Conservation (phyloP, 352 stramenopile genomes). For the Globisporangium canariense region DNA sequence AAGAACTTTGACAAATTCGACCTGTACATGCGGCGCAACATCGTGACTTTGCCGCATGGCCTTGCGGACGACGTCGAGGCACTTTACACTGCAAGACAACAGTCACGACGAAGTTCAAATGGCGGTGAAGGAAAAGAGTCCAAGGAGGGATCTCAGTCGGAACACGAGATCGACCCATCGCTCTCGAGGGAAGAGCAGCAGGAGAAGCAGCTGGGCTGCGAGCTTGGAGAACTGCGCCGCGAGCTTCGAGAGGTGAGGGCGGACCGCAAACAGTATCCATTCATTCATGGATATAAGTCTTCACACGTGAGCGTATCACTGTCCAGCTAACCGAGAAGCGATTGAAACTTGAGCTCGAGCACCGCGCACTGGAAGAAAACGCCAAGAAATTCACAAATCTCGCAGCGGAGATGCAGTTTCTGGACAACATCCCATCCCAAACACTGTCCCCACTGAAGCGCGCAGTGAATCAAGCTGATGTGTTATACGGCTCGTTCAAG, state of each 20-base stretch:
- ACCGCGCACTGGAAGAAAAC: conserved; percentile 31
- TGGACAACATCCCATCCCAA: conserved; percentile 37
- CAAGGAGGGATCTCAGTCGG: conserved; percentile 8
- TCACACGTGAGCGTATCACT: too few relatives aligned
- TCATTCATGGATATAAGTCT: not conserved
- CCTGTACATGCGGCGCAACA: conserved; percentile 73
- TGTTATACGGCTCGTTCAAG: conserved; percentile 41
- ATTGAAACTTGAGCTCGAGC: conserved; percentile 18
- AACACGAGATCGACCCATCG: not conserved
- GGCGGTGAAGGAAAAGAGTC: conserved; percentile 16
- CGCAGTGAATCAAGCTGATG: conserved; percentile 36
- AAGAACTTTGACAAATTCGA: conserved; percentile 88
- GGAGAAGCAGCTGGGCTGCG: not conserved
- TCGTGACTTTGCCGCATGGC: conserved; percentile 49
- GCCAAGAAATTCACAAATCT: conserved; percentile 37
- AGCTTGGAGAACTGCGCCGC: not conserved
- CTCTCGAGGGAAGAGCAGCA: conserved; percentile 2
- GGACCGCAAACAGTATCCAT: not conserved
- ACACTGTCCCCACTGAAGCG: conserved; percentile 46
- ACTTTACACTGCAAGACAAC: conserved; percentile 28
- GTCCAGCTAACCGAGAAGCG: not conserved
- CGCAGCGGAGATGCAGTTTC: conserved; percentile 35
- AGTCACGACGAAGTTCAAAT: not conserved
- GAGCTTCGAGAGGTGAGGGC: conserved; percentile 1
- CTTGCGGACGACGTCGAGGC: conserved; percentile 44